phyloP scores from a whole-genome alignment of 2,329 filamentous ascomycete species.

The Dendryphion nanum region DNA sequence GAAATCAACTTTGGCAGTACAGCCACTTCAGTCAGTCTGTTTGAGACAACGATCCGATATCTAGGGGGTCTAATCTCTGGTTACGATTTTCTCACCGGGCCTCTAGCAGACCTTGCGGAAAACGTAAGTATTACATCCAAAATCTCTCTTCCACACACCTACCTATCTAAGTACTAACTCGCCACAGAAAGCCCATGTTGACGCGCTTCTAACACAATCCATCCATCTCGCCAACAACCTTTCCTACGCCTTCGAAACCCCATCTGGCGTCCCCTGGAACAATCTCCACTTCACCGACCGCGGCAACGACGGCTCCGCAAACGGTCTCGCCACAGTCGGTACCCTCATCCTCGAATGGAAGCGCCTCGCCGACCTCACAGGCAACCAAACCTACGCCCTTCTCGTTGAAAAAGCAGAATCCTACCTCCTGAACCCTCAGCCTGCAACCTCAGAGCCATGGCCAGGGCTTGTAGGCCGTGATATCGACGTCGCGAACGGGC shows the following conservation, averaged over 20 bases:
- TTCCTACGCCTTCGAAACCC: slow-evolving; percentile 75
- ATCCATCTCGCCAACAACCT: slow-evolving; percentile 68
- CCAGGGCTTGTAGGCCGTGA: slow-evolving; percentile 72
- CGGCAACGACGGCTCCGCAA: slow-evolving; percentile 52
- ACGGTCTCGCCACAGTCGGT: slow-evolving; percentile 74
- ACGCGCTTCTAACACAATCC: slow-evolving; percentile 65
- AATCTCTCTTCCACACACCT: neutral
- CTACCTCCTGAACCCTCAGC: slow-evolving; percentile 67
- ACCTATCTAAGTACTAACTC: too few relatives aligned
- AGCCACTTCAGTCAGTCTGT: slow-evolving; percentile 63
- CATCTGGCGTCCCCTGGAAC: slow-evolving; percentile 72
- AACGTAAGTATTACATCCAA: slow-evolving; percentile 30
- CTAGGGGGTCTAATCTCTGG: slow-evolving; percentile 76
- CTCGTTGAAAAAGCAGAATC: slow-evolving; percentile 67
- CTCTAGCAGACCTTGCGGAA: slow-evolving; percentile 53
- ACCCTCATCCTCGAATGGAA: slow-evolving; percentile 84
- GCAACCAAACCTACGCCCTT: slow-evolving; percentile 63
- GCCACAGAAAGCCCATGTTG: slow-evolving; percentile 45
- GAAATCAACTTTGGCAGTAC: slow-evolving; percentile 69
- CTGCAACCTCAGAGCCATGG: slow-evolving; percentile 65
- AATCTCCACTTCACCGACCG: slow-evolving; percentile 59
- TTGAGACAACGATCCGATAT: slow-evolving; percentile 90
- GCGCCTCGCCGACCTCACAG: slow-evolving; percentile 72
- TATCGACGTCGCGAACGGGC: slow-evolving; percentile 63
- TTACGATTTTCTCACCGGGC: slow-evolving; percentile 71